Percentiles rank a stretch among this genome's conserved stretches.
Evolutionary conservation across 208 protist genomes (phyloP).

Genomic region (Trypanosoma mega): DNA sequence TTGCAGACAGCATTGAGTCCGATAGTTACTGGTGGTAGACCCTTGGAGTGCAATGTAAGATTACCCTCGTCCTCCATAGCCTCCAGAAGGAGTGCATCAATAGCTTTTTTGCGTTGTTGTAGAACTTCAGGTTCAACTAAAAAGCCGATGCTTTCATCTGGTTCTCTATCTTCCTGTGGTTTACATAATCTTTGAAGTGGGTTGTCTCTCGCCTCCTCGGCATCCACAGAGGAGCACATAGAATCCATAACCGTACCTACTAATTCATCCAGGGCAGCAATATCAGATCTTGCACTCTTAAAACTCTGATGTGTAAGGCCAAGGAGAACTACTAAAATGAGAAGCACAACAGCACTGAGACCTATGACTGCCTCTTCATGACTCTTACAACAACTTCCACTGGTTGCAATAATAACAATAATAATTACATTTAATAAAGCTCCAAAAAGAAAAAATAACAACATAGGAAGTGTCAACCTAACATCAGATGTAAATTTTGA

Average conservation of each 20-base stretch:
- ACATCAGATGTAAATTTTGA: not conserved
- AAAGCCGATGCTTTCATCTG: not conserved
- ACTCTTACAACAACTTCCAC: not conserved
- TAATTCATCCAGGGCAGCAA: conserved; percentile 7
- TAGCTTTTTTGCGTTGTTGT: conserved; percentile 21
- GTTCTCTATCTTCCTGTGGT: not conserved
- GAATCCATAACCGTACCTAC: conserved; percentile 3
- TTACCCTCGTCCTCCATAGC: conserved; percentile 52
- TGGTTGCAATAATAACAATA: not conserved
- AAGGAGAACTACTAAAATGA: conserved; percentile 7
- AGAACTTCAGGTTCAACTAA: conserved; percentile 9
- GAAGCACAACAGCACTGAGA: not conserved
- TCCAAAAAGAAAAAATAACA: conserved; percentile 7
- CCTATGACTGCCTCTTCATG: conserved; percentile 3
- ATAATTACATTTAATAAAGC: not conserved
- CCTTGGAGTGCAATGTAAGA: conserved; percentile 33
- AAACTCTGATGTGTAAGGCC: conserved; percentile 9
- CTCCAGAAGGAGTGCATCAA: conserved; percentile 36
- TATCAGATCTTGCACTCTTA: conserved; percentile 12
- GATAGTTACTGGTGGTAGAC: conserved; percentile 31
- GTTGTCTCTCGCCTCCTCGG: not conserved
- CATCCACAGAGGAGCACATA: not conserved
- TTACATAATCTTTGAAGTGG: not conserved
- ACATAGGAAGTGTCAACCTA: conserved; percentile 10
- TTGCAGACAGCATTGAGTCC: conserved; percentile 40